These are phyloP conservation scores for Boletus sensibilis DNA, from an alignment of 768 basidiomycete genomes.

Conservation along the genomic window DNA sequence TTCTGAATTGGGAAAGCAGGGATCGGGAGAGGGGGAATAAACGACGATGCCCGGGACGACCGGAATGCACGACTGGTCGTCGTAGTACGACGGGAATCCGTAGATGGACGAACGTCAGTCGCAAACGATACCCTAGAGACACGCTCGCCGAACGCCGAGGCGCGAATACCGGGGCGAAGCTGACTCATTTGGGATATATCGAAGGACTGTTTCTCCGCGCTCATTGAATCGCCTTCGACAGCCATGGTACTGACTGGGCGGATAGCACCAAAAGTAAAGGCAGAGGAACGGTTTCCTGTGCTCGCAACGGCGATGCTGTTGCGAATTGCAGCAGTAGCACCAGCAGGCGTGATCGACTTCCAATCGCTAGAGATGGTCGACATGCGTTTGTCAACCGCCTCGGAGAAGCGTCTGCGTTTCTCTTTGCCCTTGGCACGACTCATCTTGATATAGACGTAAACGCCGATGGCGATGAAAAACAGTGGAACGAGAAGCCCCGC, in stretches of 20 bases:
- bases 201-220: slow-evolving; percentile 38
- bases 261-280: slow-evolving; percentile 59
- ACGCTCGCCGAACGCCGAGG: slow-evolving; percentile 49
- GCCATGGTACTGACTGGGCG: slow-evolving; percentile 46
- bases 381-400: slow-evolving; percentile 79
- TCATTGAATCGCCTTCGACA: slow-evolving; percentile 40
- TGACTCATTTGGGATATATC: slow-evolving; percentile 41
- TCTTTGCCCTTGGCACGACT: slow-evolving; percentile 49
- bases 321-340: slow-evolving; percentile 73
- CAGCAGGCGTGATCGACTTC: slow-evolving; percentile 68
- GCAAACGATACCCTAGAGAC: slow-evolving; percentile 70
- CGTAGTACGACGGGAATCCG: slow-evolving; percentile 43
- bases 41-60: slow-evolving; percentile 40
- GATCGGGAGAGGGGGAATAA: slow-evolving; percentile 42
- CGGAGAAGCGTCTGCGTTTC: slow-evolving; percentile 59
- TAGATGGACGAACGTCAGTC: slow-evolving; percentile 49
- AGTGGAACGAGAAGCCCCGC: slow-evolving; percentile 64
- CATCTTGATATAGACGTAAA: slow-evolving; percentile 51
- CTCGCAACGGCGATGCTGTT: slow-evolving; percentile 54
- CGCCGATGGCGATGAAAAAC: slow-evolving; percentile 48
- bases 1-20: slow-evolving; percentile 14
- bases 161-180: slow-evolving; percentile 55
- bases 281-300: slow-evolving; percentile 40
- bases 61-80: slow-evolving; percentile 45
- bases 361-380: slow-evolving; percentile 76